These are phyloP conservation scores for Capronia coronata DNA, from an alignment of 2,329 filamentous ascomycete genomes.

Conservation along the genomic window DNA sequence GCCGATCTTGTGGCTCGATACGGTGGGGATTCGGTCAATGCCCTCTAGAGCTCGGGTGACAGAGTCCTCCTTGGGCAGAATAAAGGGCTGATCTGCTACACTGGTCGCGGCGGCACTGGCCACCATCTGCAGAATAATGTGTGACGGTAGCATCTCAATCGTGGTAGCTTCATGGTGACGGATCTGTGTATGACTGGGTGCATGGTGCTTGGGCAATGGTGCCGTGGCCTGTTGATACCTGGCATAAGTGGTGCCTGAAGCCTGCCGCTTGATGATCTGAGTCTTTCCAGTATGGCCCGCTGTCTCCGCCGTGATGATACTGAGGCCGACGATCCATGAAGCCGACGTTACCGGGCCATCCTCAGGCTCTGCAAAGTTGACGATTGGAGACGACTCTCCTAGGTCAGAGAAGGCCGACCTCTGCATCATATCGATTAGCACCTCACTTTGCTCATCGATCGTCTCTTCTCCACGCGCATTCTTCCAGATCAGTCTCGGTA, in stretches of 20 bases:
- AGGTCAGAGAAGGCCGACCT: conserved; percentile 78
- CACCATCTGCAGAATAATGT: conserved; percentile 42
- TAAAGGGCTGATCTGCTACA: conserved; percentile 60
- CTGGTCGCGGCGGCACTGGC: conserved; percentile 41
- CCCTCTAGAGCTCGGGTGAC: conserved; percentile 65
- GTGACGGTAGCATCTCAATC: conserved; percentile 39
- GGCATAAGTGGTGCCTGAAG: conserved; percentile 46
- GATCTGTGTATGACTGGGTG: conserved; percentile 37
- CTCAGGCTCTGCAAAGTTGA: conserved; percentile 33
- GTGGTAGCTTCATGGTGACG: conserved; percentile 34
- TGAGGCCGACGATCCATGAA: conserved; percentile 48
- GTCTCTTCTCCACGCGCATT: conserved; percentile 67
- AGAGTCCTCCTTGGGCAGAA: conserved; percentile 65
- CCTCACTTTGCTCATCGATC: conserved; percentile 85
- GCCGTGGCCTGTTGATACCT: conserved; percentile 44
- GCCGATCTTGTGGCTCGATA: conserved; percentile 93
- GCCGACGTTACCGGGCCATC: conserved; percentile 41
- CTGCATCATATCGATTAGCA: conserved; percentile 93
- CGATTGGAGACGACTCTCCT: conserved; percentile 53
- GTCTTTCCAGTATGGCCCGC: conserved; percentile 42
- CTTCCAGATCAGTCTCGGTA: conserved; percentile 70
- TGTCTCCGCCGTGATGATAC: conserved; percentile 47
- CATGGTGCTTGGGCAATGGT: conserved; percentile 41
- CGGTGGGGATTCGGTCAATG: conserved; percentile 81
- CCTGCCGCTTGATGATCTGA: conserved; percentile 47